Percentiles rank a stretch among this genome's conserved stretches.
Conservation (phyloP, 108 stramenopile species). For the Cyclotella kingstonii region DNA sequence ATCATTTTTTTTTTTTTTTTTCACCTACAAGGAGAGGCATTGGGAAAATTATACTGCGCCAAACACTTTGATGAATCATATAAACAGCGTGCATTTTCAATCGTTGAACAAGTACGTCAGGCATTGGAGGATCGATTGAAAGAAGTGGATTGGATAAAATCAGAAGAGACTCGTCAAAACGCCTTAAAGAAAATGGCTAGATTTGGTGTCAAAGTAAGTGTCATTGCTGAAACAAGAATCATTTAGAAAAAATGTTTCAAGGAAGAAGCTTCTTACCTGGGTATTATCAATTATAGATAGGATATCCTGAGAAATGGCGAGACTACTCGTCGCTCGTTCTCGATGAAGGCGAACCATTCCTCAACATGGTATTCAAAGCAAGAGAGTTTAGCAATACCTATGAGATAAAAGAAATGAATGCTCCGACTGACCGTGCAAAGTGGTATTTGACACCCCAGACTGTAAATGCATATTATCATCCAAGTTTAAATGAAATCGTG, state of each 20-base stretch:
- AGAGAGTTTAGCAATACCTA: conserved; percentile 54
- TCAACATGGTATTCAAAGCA: conserved; percentile 60
- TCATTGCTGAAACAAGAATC: no score
- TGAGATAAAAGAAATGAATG: conserved; percentile 78
- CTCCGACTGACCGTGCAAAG: conserved; percentile 69
- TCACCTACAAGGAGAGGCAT: conserved; percentile 47
- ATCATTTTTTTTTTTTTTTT: not conserved
- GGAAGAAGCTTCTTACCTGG: no score
- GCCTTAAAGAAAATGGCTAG: conserved; percentile 75
- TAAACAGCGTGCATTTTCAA: conserved; percentile 60
- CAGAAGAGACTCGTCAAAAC: conserved; percentile 56
- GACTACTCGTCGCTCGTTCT: conserved; percentile 56
- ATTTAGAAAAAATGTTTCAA: no score
- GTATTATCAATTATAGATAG: conserved; percentile 53
- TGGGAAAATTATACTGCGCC: conserved; percentile 77
- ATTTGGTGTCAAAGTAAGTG: conserved; percentile 62
- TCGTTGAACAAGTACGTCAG: conserved; percentile 75
- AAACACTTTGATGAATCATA: conserved; percentile 66
- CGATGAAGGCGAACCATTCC: conserved; percentile 45
- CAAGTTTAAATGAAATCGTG: conserved; percentile 67
- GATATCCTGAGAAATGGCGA: conserved; percentile 83
- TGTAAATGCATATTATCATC: conserved; percentile 77
- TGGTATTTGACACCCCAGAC: conserved; percentile 91
- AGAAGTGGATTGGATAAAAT: conserved; percentile 87
- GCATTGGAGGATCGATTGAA: conserved; percentile 76